Percentiles rank a stretch among this genome's conserved stretches.
Evolutionary conservation across 352 stramenopile species (phyloP).

Genomic region (Peronosclerospora sorghi): DNA sequence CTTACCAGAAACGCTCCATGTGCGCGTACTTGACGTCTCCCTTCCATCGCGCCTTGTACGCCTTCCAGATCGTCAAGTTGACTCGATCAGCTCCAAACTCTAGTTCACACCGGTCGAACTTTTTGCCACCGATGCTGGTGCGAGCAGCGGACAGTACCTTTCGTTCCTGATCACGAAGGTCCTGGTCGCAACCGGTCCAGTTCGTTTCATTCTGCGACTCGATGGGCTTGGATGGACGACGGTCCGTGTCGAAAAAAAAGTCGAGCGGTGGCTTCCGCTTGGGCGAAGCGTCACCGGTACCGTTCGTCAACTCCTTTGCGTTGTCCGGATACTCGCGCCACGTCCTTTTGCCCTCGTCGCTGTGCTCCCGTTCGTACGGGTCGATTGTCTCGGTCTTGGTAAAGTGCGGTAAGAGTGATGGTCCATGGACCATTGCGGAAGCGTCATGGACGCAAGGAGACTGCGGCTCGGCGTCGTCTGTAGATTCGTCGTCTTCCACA

Average conservation of each 20-base stretch:
- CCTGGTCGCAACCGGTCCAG: background rate
- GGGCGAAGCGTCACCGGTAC: background rate
- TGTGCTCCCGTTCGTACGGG: background rate
- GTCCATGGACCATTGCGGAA: constrained; percentile 3
- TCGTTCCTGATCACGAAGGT: constrained; percentile 2
- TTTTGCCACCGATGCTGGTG: constrained; percentile 28
- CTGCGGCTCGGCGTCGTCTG: constrained; percentile 7
- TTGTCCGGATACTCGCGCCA: constrained; percentile 9
- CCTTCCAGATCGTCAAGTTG: constrained; percentile 25
- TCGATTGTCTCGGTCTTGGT: background rate
- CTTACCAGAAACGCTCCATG: constrained; percentile 33
- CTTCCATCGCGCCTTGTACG: constrained; percentile 14
- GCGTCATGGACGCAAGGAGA: background rate
- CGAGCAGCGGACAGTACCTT: constrained; percentile 19
- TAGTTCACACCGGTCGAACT: constrained; percentile 31
- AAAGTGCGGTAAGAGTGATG: constrained; percentile 11
- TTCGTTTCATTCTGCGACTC: background rate
- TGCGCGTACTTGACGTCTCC: constrained; percentile 29
- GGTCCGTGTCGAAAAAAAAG: constrained; percentile 21
- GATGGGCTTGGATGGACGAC: background rate
- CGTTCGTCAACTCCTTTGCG: background rate
- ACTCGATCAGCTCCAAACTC: constrained; percentile 18
- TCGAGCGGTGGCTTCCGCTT: constrained; percentile 4
- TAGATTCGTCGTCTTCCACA: constrained; percentile 14
- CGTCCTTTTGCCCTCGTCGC: constrained; percentile 14